Evolutionary conservation across 768 basidiomycete genomes (phyloP), one percentile per base, ranked within the genome.

Genomic region (Podaxis sp.): DNA sequence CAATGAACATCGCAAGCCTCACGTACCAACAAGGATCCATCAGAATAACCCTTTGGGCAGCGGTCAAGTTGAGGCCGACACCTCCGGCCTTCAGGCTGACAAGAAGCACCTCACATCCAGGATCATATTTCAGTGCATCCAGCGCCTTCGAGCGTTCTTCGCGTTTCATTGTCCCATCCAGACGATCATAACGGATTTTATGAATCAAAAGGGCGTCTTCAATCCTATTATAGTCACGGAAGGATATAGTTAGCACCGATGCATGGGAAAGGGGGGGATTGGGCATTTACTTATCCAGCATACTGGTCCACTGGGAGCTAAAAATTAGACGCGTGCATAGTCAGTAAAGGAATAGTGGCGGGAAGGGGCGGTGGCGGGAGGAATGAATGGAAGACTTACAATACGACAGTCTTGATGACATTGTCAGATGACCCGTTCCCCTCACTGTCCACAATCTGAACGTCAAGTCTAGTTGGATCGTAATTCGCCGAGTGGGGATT

Each of bases 121-220:
- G 94, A 69, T 99, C 95, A 66, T 84, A 82, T 76, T 95, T 96
- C 63, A 99, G 81, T 2, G 89, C 86, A 15, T 97, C 94, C 91
- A 98, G 96, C 3, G 97, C 93, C 59, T 85, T 83, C 12, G 87
- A 90, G 17, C 97, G 88, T 59, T 96, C 95, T 57, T 97, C 96
- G 53, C 96, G 89, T 72, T 92, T 96, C 97, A 99, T 99, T 2
- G 94, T 95, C 1, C 97, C 97, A 73, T 99, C 97, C 47, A 99
- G 77, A 55, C 97, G 88, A 67, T 95, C 91, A 72, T 93, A 97
- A 25, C 83, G 85, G 70, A 99, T 99, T 27, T 85, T 82, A 9
- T 89, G 85, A 36, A 84, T 79, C 67, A 93, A 90, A 33, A 98
- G 75, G 33, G 94, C 95, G 66, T 96, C 94, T 74, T 96, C 94